Conservation (phyloP, 192 early-diverging fungal species). For the Coemansia guatemalensis region DNA sequence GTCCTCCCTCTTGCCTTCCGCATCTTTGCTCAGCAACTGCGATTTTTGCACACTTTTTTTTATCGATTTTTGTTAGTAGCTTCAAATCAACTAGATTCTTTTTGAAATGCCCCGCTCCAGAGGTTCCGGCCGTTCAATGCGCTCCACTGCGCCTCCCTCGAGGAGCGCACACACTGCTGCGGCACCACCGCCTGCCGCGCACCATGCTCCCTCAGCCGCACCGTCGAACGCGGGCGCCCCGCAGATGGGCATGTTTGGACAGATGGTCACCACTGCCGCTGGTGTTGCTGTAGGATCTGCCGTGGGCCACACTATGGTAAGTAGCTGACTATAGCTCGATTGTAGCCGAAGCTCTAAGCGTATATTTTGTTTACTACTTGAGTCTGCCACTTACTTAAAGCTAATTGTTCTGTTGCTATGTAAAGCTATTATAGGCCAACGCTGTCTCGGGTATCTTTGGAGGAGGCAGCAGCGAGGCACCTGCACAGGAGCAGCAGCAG, state of each 20-base stretch:
- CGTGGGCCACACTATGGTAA: constrained; percentile 64
- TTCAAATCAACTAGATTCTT: constrained; percentile 7
- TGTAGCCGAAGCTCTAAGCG: too few species aligned
- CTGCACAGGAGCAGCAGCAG: constrained; percentile 36
- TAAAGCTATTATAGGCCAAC: constrained; percentile 18
- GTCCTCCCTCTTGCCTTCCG: too few species aligned
- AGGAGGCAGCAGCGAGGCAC: constrained; percentile 46
- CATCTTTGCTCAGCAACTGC: neutral
- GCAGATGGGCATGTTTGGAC: constrained; percentile 65
- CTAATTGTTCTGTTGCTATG: neutral
- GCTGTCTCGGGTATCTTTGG: constrained; percentile 51
- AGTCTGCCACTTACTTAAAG: neutral
- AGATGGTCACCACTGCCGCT: constrained; percentile 93
- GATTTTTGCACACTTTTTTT: neutral
- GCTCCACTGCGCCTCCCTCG: constrained; percentile 13
- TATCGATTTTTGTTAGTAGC: neutral
- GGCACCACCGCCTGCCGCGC: constrained; percentile 41
- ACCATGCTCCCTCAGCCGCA: constrained; percentile 57
- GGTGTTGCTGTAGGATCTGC: constrained; percentile 92
- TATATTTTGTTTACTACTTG: constrained; percentile 1
- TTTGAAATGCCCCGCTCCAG: constrained; percentile 46
- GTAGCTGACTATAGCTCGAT: constrained; percentile 1
- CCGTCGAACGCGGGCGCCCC: constrained; percentile 54
- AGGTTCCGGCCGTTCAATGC: constrained; percentile 16
- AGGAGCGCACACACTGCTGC: constrained; percentile 53